Conservation (phyloP, 352 stramenopile genomes). For the Pythium folliculosum region DNA sequence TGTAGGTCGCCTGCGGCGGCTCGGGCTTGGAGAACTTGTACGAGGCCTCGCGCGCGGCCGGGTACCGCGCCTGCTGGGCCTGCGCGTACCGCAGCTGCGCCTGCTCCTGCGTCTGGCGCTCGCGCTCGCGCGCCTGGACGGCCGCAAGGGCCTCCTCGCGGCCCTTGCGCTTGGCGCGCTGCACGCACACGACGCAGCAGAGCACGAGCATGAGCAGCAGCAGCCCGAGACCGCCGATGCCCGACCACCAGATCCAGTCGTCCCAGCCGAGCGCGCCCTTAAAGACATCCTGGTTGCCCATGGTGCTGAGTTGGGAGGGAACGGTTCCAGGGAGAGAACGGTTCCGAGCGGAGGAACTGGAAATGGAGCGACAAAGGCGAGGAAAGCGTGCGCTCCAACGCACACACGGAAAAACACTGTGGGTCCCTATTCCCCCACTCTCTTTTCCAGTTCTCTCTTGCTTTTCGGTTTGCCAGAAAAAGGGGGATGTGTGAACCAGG, state of each 20-base stretch:
- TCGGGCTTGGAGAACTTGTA: slow-evolving; percentile 33
- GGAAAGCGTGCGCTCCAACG: neutral
- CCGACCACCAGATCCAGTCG: slow-evolving; percentile 82
- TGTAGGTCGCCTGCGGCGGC: slow-evolving; percentile 28
- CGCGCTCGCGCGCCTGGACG: slow-evolving; percentile 55
- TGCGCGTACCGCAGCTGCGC: slow-evolving; percentile 55
- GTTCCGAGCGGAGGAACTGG: neutral
- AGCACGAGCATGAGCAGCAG: slow-evolving; percentile 68
- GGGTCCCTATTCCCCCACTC: slow-evolving; percentile 1
- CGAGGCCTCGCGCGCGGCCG: slow-evolving; percentile 27
- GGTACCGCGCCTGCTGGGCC: slow-evolving; percentile 43
- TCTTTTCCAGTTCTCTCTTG: neutral
- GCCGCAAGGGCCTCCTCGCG: slow-evolving; percentile 59
- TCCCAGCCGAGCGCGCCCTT: slow-evolving; percentile 74
- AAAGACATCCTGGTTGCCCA: slow-evolving; percentile 54
- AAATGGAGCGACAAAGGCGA: slow-evolving; percentile 1
- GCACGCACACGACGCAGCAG: slow-evolving; percentile 79
- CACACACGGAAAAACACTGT: neutral
- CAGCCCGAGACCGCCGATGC: slow-evolving; percentile 59
- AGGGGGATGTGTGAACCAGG: neutral
- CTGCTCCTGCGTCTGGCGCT: slow-evolving; percentile 50
- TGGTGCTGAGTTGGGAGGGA: neutral
- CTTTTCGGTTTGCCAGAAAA: neutral
- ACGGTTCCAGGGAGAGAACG: neutral
- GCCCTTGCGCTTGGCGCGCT: slow-evolving; percentile 79